Evolutionary conservation across 108 stramenopile genomes (phyloP), one percentile per base, ranked within the genome.

Genomic region (Skeletonema costatum): DNA sequence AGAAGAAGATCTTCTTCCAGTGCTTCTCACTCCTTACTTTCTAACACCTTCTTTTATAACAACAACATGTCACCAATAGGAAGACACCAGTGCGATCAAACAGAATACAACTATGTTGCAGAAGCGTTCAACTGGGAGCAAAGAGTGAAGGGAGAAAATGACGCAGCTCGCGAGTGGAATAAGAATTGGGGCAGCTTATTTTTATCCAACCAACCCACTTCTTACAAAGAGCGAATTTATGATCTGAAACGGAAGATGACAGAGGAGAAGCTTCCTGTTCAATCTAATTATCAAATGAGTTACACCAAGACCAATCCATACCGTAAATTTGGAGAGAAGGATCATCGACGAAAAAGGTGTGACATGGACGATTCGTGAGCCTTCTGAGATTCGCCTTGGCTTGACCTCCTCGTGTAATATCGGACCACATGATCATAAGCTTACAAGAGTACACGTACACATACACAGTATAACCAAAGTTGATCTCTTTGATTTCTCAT

Each of bases 81-180:
- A 16, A 62, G 79, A 65, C 79, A 80, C 39, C 79, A 80, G 48
- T 74, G 79, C 63, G 79, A 74, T 13, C 68, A 74, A 64, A 58
- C 36, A 17, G 79, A 80, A 65, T 50, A 70, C 13, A 80, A 80
- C 58, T 80, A 68, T 53, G 79, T 80, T 9, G 79, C 73, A 10
- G 79, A 80, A 32, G 73, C 73, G 19, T 74, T 74, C 68, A 80
- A 80, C 51, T 80, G 79, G 79, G 79, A 80, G 41, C 79, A 80
- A 59, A 73, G 79, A 8, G 64, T 74, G 42, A 80, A 74, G 51
- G 73, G 79, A 12, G 79, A 80, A 59, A 56, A 64, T 14, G 63
- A 64, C 46, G 68, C 73, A 7, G 73, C 79, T 16, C 61, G 68
- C 17, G 53, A 38, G 53, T 80, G 79, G 79, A 39, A 68, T 0